These are phyloP conservation scores for Rhododendron vialii DNA, from an alignment of 148 eudicot species.

Conservation along the genomic window DNA sequence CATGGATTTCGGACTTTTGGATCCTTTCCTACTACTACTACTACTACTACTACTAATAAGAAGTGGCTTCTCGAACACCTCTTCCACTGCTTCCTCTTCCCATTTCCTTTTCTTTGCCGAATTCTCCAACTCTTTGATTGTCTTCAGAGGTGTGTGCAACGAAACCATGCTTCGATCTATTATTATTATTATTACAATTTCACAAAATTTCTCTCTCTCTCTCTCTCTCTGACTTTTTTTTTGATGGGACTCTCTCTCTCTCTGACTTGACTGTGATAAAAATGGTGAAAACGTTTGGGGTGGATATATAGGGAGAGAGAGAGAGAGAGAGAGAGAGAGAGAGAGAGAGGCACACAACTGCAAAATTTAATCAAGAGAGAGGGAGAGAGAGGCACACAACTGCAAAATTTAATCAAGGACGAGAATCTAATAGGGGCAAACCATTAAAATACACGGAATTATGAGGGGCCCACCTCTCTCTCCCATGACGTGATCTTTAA, in stretches of 20 bases:
- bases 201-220: not conserved
- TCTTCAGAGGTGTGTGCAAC: slow-evolving; percentile 42
- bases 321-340: not conserved
- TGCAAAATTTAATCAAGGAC: slow-evolving; percentile 14
- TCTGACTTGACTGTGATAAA: not conserved
- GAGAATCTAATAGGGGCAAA: slow-evolving; percentile 54
- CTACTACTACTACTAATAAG: not conserved
- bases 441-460: slow-evolving; percentile 33
- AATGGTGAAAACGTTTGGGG: slow-evolving; percentile 13
- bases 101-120: slow-evolving; percentile 56
- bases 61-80: slow-evolving; percentile 22
- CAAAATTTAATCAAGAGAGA: slow-evolving; percentile 3
- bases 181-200: not conserved
- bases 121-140: slow-evolving; percentile 28
- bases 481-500: slow-evolving; percentile 43
- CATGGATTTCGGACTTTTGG: slow-evolving; percentile 27
- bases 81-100: slow-evolving; percentile 30
- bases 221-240: not conserved
- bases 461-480: slow-evolving; percentile 28
- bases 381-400: slow-evolving; percentile 16
- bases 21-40: not conserved
- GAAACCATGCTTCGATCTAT: slow-evolving; percentile 45
- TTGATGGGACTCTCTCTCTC: slow-evolving; percentile 3
- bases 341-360: slow-evolving; percentile 20
- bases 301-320: slow-evolving; percentile 33